Base-by-base conservation (phyloP, 1,284 basidiomycete species). In the Puccinia triticina region DNA sequence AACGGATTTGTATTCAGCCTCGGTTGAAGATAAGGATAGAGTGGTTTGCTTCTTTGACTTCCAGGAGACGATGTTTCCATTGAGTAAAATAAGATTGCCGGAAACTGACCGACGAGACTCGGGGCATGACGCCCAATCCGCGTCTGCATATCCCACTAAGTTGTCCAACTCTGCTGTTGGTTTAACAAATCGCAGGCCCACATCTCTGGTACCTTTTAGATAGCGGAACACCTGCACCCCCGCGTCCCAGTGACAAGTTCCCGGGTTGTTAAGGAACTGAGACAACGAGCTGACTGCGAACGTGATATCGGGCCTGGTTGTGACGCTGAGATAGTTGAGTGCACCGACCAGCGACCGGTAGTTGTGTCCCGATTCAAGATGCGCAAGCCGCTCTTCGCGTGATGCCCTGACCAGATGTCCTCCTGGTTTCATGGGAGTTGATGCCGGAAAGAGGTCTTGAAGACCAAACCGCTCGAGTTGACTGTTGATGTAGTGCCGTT, bases 1-100 rank as follows among this genome's bases (percentile, higher is more conserved):
- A 21, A 78, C 50, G 8, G 83, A 67, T 23, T 48, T 71, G 16
- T 80, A 76, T 61, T 84, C 83, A 23, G 83, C 83, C 32, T 82
- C 46, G 10, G 67, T 77, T 11, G 80, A 81, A 46, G 75, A 84
- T 10, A 73, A 32, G 16, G 75, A 29, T 8, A 84, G 67, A 10
- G 69, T 48, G 1, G 75, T 34, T 64, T 84, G 83, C n/a, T 77
- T 59, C 16, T 79, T 16, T 26, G 83, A 48, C 8, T 55, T 57
- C 48, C 81, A 80, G 0, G 59, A 78, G 14, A 84, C 74, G 14
- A 77, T 55, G 0, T 73, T 61, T 0, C 82, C 71, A 32, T 61
- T 57, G 46, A 84, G 37, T 12, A 26, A 40, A 29, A 84, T 29
- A n/a, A 83, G 43, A 26, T 67, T 69, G 0, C 84, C 84, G 12